Evolutionary conservation across 1,284 basidiomycete genomes (phyloP), one percentile per base, ranked within the genome.

Genomic region (Coniophora puteana): DNA sequence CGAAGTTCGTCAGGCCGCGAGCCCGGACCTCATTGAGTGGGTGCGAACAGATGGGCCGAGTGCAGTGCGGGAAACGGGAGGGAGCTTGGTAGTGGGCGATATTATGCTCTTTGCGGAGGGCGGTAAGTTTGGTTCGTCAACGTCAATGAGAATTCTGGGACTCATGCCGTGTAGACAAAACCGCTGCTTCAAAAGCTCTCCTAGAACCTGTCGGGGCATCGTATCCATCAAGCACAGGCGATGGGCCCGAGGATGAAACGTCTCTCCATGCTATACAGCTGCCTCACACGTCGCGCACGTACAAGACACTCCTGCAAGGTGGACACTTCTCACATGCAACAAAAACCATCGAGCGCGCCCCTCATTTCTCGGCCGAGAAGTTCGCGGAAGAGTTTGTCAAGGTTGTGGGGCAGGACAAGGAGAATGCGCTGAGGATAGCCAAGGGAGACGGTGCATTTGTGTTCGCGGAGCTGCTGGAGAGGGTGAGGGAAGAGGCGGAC

Each of bases 241-340:
- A n/a, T n/a, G n/a, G n/a, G n/a, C n/a, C n/a, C 6, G 45, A 67
- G 10, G 69, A 76, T 27, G 44, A 65, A 0, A 47, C 66, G 6
- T 55, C 53, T 3, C 72, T 74, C 0, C 89, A 93, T 59, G 72
- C 76, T 8, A 82, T 93, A 45, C 83, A 92, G 54, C 72, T 92
- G 12, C 78, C 89, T 1, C 88, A 90, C 58, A 77, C 82, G 2
- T 83, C 87, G 2, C 74, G 91, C 31, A 59, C 91, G 40, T 92
- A 90, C 73, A 93, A 94, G 62, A 82, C 80, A 1, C 76, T 93
- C 10, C 71, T 94, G 1, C 87, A 92, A 54, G 91, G 91, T n/a
- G 91, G 91, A 0, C 90, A 93, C 59, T 93, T 81, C 63, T 83
- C 79, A 43, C 80, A 79, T 31, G 59, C 71, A 0, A 74, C 78